Percentiles rank a stretch among this genome's conserved stretches.
Conservation (phyloP, 495 filamentous ascomycete genomes). For the Xylaria intraflava region DNA sequence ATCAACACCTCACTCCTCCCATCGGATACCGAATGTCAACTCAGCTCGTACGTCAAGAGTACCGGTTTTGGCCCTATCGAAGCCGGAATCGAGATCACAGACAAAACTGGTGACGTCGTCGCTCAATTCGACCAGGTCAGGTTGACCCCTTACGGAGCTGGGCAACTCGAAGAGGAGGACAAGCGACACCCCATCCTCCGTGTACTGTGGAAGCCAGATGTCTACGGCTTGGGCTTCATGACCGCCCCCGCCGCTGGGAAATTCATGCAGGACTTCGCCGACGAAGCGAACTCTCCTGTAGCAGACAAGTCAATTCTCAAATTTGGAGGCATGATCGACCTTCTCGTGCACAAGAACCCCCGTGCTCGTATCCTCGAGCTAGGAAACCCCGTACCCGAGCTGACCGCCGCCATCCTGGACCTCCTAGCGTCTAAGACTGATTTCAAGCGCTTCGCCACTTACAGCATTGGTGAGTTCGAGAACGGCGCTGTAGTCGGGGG, state of each 20-base stretch:
- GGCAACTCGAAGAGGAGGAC: background rate
- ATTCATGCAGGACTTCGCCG: background rate
- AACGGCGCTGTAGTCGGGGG: background rate
- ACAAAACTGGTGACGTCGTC: background rate
- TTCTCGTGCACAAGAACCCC: slow-evolving; percentile 36
- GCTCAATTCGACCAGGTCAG: background rate
- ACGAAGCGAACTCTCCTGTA: background rate
- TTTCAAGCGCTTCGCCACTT: background rate
- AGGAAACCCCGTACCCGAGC: slow-evolving; percentile 20
- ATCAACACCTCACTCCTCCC: background rate
- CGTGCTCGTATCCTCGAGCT: slow-evolving; percentile 41
- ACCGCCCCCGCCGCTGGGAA: background rate
- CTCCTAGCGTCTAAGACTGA: background rate
- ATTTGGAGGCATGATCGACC: slow-evolving; percentile 21
- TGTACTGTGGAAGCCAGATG: slow-evolving; percentile 2
- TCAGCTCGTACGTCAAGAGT: background rate
- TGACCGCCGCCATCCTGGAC: slow-evolving; percentile 2
- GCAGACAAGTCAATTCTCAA: slow-evolving; percentile 3
- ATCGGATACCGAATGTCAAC: background rate
- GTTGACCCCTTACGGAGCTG: background rate
- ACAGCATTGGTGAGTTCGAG: background rate
- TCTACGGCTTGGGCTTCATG: background rate
- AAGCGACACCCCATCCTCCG: background rate
- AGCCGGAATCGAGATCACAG: background rate
- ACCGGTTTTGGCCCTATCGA: slow-evolving; percentile 1